Evolutionary conservation across 2,329 filamentous ascomycete species (phyloP), one percentile per base, ranked within the genome.

Genomic region (Alternaria ventricosa): DNA sequence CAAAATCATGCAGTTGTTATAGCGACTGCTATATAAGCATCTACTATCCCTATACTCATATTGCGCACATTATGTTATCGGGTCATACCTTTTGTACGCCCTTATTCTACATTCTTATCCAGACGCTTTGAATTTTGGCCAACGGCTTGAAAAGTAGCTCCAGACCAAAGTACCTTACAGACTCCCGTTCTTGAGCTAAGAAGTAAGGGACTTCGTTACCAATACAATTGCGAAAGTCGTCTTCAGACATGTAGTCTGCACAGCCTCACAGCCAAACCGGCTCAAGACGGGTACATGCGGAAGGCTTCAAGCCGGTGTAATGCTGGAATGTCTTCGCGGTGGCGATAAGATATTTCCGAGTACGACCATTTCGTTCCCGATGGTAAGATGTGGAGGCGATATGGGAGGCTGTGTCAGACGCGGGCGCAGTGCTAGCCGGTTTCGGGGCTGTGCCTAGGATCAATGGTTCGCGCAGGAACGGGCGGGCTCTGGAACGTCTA

Each of bases 361-460:
- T 33, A n/a, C 28, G 49, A 18, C 18, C 28, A 22, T 23, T 18
- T 23, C 8, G 28, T 36, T 36, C 28, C 20, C 30, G 20, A 23
- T 13, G 13, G 18, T 22, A 13, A 10, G 13, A 23, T 51, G 11
- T 22, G 27, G 50, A 49, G 63, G 63, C 61, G 56, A 66, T 30
- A 25, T 43, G 36, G 57, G 59, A 53, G 68, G 68, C 61, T 61
- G 66, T 66, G 67, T 60, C 55, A 60, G 25, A 25, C 13, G 20
- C 33, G 41, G 36, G 33, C 33, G n/a, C 11, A 27, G 9, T 13
- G 28, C 49, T 63, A 63, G 44, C 55, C 56, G 49, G 58, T 51
- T 55, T 44, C 47, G 58, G 30, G 43, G 15, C 49, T 33, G 57
- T 36, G 53, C 10, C 18, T 30, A 25, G 49, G 18, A 18, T 62